A percentile compares a stretch with the other conserved stretches of the same genome.
Evolutionary conservation across 2,329 filamentous ascomycete genomes (phyloP).

Genomic region (Cladosporium sp.): DNA sequence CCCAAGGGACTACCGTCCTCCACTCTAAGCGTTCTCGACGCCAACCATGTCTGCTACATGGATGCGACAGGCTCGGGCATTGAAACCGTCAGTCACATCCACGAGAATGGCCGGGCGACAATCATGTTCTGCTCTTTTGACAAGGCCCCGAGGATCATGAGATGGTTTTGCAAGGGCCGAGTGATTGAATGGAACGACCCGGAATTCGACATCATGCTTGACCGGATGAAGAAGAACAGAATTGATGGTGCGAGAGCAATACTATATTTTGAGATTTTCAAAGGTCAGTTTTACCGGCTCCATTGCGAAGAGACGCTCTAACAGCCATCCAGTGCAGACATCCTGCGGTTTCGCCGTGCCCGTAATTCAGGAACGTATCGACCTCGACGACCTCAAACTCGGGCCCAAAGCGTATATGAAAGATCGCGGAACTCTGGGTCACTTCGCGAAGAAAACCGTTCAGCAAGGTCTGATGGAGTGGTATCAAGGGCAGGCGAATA

Average conservation of each 20-base stretch:
- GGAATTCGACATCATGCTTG: conserved; percentile 43
- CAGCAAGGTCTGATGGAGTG: conserved; percentile 45
- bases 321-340: conserved; percentile 48
- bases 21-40: conserved; percentile 57
- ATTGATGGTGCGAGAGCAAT: conserved; percentile 54
- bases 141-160: conserved; percentile 54
- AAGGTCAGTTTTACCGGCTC: conserved; percentile 32
- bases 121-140: conserved; percentile 69
- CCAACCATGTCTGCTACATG: conserved; percentile 62
- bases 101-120: conserved; percentile 71
- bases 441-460: conserved; percentile 47
- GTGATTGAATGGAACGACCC: conserved; percentile 57
- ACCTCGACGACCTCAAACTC: conserved; percentile 16
- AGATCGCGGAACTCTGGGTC: conserved; percentile 53
- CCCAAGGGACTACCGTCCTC: conserved; percentile 64
- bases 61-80: conserved; percentile 70
- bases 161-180: conserved; percentile 56
- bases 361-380: conserved; percentile 38
- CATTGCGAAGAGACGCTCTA: not conserved
- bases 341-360: conserved; percentile 64
- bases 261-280: conserved; percentile 57
- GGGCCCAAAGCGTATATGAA: conserved; percentile 37
- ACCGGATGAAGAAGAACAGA: conserved; percentile 29
- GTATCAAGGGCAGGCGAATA: conserved; percentile 57
- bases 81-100: conserved; percentile 70